Evolutionary conservation across 192 early-diverging fungal genomes (phyloP).

Genomic region (Coemansia pectinata): DNA sequence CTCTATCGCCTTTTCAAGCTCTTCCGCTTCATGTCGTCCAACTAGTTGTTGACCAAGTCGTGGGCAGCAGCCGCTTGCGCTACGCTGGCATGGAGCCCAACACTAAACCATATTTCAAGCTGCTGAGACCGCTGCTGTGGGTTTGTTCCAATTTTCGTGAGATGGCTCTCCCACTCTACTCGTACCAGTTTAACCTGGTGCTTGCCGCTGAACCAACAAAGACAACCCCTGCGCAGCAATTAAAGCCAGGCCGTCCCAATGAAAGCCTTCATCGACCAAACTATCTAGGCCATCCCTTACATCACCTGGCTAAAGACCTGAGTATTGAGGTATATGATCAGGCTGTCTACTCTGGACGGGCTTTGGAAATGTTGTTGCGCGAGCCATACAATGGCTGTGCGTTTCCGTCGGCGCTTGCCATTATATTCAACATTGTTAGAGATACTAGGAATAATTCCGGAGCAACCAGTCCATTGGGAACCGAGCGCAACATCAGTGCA

Average conservation of each 20-base stretch:
- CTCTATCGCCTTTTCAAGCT: background rate
- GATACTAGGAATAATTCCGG: background rate
- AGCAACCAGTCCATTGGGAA: background rate
- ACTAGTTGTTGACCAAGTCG: background rate
- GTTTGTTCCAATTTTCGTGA: background rate
- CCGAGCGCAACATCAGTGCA: background rate
- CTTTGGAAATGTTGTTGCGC: background rate
- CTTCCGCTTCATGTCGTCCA: background rate
- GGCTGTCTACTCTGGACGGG: background rate
- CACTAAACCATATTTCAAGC: background rate
- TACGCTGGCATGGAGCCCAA: background rate
- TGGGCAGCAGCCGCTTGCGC: background rate
- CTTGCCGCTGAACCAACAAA: background rate
- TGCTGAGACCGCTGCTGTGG: background rate
- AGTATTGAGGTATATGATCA: background rate
- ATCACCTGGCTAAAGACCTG: background rate
- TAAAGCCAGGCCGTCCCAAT: background rate
- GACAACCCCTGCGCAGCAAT: background rate
- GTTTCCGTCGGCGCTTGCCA: background rate
- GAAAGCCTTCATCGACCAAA: background rate
- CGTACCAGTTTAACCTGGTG: background rate
- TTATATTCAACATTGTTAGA: background rate
- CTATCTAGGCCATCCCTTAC: background rate
- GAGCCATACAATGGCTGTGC: background rate
- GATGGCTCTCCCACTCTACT: background rate